Base-by-base conservation (phyloP, 2,329 filamentous ascomycete genomes). In the Beauveria scarabaeidicola region DNA sequence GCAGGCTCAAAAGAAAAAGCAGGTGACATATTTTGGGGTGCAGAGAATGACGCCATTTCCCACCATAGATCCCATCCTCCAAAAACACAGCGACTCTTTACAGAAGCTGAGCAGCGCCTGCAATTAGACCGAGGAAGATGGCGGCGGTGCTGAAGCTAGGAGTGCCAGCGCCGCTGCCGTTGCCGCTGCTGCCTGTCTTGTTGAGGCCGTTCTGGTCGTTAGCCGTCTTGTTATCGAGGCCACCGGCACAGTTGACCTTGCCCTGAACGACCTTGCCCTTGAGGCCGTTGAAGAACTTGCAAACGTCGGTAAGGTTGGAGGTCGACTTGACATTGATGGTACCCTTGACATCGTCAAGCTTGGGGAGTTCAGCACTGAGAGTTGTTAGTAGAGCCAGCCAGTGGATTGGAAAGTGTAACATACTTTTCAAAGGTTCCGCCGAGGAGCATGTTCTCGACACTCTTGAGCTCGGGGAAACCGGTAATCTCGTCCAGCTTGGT, bases 361-460 rank as follows among this genome's bases (percentile, higher is more conserved):
- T 70, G 62, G 89, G 87, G 58, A 97, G 81, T 40, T 79, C 70
- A 65, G 94, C 85, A 62, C 91, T 96, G 81, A 41, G 79, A 70
- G 65, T 93, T 85, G 62, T 91, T 96, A 38, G n/a, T 17, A 7
- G n/a, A n/a, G 5, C 5, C 8, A 13, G 27, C 1, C 17, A 7
- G 13, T n/a, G 27, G 1, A 29, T n/a, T 17, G 1, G 27, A 2
- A 11, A 36, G 19, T 23, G 3, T 3, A 19, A 83, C 90, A 80
- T 81, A 95, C 91, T 83, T 79, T 64, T 85, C 81, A 75, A 97
- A 95, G 78, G 85, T 88, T 69, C 94, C 94, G 68, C 86, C 86
- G 73, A 91, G 87, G 70, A 97, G 80, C 68, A 90, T 91, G 77
- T 92, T 93, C 64, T 80, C 82, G 61, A 97, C 84, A 59, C 78